These are phyloP conservation scores for Exophiala lecanii-corni DNA, from an alignment of 2,329 filamentous ascomycete genomes.

Conservation along the genomic window DNA sequence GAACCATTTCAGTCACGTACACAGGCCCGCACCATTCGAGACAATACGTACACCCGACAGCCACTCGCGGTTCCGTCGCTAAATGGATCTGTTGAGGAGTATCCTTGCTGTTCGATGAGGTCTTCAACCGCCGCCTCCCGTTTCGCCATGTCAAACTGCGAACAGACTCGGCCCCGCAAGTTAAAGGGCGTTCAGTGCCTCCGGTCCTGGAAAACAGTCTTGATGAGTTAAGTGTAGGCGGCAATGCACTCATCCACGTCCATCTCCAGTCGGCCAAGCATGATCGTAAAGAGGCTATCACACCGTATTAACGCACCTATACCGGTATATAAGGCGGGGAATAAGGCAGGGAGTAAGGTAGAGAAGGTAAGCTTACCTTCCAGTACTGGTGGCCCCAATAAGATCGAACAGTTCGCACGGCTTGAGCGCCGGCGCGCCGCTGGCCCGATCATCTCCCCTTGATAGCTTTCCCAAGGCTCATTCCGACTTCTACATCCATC, in stretches of 20 bases:
- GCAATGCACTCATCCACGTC: constrained; percentile 30
- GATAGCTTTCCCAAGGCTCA: constrained; percentile 32
- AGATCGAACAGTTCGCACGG: too few species aligned
- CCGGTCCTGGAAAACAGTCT: constrained; percentile 26
- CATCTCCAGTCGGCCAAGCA: constrained; percentile 35
- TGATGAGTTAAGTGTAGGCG: constrained; percentile 28
- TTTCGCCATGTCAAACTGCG: constrained; percentile 27
- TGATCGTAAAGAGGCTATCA: constrained; percentile 33
- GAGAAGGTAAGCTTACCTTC: too few species aligned
- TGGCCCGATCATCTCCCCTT: too few species aligned
- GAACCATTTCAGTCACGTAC: too few species aligned
- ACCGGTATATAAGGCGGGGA: too few species aligned
- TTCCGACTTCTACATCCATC: constrained; percentile 38
- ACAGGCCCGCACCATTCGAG: background rate
- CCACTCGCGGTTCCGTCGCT: constrained; percentile 23
- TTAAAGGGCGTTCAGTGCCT: background rate
- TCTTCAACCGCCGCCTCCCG: constrained; percentile 26
- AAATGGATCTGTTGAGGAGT: constrained; percentile 20
- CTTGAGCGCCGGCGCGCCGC: too few species aligned
- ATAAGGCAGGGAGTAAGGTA: too few species aligned
- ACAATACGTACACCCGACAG: constrained; percentile 27
- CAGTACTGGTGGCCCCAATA: too few species aligned
- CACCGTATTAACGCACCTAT: too few species aligned
- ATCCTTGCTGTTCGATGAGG: constrained; percentile 16
- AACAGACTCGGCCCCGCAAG: background rate